Base-by-base conservation (phyloP, 2,329 filamentous ascomycete genomes). In the Calonectria pseudoreteaudii region DNA sequence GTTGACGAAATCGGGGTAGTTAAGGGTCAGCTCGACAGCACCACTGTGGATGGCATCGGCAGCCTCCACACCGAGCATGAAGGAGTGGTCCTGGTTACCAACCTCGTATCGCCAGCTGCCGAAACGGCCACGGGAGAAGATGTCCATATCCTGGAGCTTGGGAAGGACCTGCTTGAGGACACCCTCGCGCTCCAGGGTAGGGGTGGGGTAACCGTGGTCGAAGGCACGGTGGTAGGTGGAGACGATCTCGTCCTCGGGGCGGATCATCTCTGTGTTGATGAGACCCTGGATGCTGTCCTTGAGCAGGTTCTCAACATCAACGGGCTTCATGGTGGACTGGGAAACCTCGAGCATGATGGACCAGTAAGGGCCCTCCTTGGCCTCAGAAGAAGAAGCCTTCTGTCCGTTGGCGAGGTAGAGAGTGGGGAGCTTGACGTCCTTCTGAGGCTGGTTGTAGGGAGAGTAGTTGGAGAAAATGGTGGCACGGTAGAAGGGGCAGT, bases 401-500 rank as follows among this genome's bases (percentile, higher is more conserved):
- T 92, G 94, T 85, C 97, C 97, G 81, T 98, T 91, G 72, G 94
- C 97, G 52, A 96, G 90, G 85, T 96, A 94, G 80, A 95, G 88
- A 28, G 97, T 98, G 49, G 95, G 92, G 71, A 99, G 92, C 90
- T 98, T 97, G 83, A 90, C 93, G 72, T 93, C 92, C 73, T 92
- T 89, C 78, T 94, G 89, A 41, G 97, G 97, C 88, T 98, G 97
- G 90, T 99, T 99, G 92, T 98, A 93, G 68, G 96, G 97, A 28
- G 97, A 98, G 91, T 99, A 99, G 92, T 99, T 99, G 87, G 96
- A 98, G 92, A 99, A 99, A 88, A 99, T 98, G 83, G 97, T 99
- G 83, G 97, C 97, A 81, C 97, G 95, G 91, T 99, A 99, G 91
- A 99, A 99, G 84, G 95, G 95, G 90, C 95, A 98, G 91, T 99